Base-by-base conservation (phyloP, 257 asterid species). In the Solanum bukasovii region DNA sequence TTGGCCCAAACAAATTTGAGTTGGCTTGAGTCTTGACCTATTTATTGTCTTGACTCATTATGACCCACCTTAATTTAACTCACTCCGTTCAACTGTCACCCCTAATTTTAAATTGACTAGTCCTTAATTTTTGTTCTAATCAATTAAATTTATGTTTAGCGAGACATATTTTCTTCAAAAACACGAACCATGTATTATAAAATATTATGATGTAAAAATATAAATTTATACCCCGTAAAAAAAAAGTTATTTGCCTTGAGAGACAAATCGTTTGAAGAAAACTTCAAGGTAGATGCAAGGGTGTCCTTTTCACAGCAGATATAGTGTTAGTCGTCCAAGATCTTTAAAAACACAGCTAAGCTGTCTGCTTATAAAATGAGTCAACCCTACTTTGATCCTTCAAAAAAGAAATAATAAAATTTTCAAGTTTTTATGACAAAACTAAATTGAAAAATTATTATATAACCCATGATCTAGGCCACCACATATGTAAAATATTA, bases 161-260 rank as follows among this genome's bases (percentile, higher is more conserved):
- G 2, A 20, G 33, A 2, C 16, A 10, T 65, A n/a, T 9, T 10
- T 9, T 63, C 7, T 63, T 4, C 3, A n/a, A 20, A 59, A 59
- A 8, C 0, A 59, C 0, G 0, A 21, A 8, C 0, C 6, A 59
- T 21, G 2, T 0, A 8, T 63, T 10, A 67, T 2, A 31, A 67
- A 27, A 25, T 25, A 63, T 9, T 65, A 65, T 65, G 27, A 65
- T 65, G 0, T 12, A 11, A 23, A 65, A n/a, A 65, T 4, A n/a
- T 0, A 70, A 70, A 29, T 0, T 27, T 29, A 70, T 65, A 1
- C 21, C 1, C 3, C 23, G 6, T 59, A 7, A 59, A 20, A 20
- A 20, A 59, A 59, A 56, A 59, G 12, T 59, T 7, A 7, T 59
- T 59, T 52, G 4, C 23, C 23, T 52, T 2, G 63, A 52, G 63